phyloP scores from a whole-genome alignment of 2,329 filamentous ascomycete genomes.

The Aspergillus viridinutans region DNA sequence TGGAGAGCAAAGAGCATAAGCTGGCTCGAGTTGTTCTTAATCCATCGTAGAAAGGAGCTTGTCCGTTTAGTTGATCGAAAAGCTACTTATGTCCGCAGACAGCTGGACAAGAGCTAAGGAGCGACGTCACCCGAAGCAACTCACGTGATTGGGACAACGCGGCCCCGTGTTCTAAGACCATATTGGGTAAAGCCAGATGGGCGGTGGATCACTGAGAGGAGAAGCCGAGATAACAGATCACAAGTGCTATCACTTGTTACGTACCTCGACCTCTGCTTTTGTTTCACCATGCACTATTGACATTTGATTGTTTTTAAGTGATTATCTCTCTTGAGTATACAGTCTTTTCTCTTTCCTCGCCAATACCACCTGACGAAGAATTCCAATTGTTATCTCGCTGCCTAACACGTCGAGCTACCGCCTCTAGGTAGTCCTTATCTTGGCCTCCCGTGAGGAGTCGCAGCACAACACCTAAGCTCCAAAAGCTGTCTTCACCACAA shows the following conservation, averaged over 20 bases:
- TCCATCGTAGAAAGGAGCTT: neutral
- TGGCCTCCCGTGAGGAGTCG: neutral
- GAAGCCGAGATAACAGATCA: neutral
- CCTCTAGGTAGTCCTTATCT: neutral
- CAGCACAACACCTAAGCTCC: neutral
- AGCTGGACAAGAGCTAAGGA: neutral
- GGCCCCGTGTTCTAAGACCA: neutral
- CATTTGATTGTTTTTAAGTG: neutral
- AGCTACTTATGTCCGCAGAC: neutral
- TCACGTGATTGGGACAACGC: conserved; percentile 14
- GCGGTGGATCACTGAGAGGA: neutral
- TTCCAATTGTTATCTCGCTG: neutral
- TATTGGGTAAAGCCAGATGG: neutral
- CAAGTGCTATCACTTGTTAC: neutral
- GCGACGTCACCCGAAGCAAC: neutral
- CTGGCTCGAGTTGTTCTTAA: neutral
- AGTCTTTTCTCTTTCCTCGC: neutral
- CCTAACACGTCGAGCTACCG: neutral
- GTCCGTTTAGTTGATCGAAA: neutral
- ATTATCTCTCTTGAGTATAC: neutral
- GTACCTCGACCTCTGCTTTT: neutral
- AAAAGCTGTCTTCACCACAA: neutral
- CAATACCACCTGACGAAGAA: neutral
- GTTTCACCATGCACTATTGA: neutral
- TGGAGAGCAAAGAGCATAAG: neutral